Conservation (phyloP, 2,329 filamentous ascomycete genomes). For the Colletotrichum sp. region DNA sequence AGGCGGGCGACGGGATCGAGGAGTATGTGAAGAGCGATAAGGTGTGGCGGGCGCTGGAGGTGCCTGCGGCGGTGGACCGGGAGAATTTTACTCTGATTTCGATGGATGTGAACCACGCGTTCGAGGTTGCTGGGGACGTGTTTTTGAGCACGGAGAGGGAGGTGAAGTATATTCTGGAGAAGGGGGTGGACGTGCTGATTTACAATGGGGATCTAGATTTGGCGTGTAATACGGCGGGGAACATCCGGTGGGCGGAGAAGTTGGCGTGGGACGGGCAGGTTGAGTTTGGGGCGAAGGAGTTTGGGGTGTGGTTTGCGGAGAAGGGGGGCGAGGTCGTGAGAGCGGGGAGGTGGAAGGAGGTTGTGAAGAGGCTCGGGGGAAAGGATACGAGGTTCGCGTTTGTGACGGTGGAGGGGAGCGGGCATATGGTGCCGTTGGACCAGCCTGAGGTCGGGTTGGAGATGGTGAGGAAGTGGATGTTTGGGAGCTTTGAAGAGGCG, state of each 20-base stretch:
- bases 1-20: conserved; percentile 26
- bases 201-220: conserved; percentile 29
- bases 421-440: conserved; percentile 41
- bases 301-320: conserved; percentile 12
- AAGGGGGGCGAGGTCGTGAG: background rate
- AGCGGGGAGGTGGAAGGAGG: conserved; percentile 12
- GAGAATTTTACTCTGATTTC: conserved; percentile 11
- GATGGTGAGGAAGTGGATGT: conserved; percentile 24
- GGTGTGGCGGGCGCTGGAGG: conserved; percentile 23
- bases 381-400: conserved; percentile 22
- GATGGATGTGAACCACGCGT: conserved; percentile 13
- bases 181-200: conserved; percentile 24
- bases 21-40: conserved; percentile 27
- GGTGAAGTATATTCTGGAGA: conserved; percentile 2
- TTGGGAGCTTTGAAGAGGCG: background rate
- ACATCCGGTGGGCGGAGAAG: conserved; percentile 39
- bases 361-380: background rate
- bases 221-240: conserved; percentile 27
- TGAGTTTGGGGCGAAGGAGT: conserved; percentile 39
- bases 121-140: conserved; percentile 15
- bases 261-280: conserved; percentile 49
- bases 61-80: conserved; percentile 13
- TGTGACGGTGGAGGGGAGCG: conserved; percentile 38
- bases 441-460: conserved; percentile 19
- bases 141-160: conserved; percentile 13